These are phyloP conservation scores for Trametes meyenii DNA, from an alignment of 768 basidiomycete genomes.

Conservation along the genomic window DNA sequence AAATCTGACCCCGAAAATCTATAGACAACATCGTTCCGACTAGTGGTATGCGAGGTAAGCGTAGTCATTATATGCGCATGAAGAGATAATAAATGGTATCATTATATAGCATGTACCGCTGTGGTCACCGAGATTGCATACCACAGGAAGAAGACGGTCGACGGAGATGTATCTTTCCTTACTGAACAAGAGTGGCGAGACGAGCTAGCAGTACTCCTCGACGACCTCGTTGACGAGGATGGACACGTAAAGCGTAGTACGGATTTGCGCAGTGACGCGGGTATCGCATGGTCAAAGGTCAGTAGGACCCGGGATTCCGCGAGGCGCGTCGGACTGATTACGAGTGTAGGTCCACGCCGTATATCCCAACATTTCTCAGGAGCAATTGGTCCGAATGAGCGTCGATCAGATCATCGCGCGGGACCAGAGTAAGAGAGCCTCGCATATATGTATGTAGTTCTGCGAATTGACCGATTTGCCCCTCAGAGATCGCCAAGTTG, in stretches of 20 bases:
- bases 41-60: slow-evolving; percentile 62
- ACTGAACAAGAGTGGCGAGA: slow-evolving; percentile 58
- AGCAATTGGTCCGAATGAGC: slow-evolving; percentile 51
- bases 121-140: slow-evolving; percentile 65
- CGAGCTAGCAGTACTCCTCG: slow-evolving; percentile 55
- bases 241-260: slow-evolving; percentile 54
- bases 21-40: slow-evolving; percentile 66
- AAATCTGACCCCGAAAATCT: neutral
- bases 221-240: slow-evolving; percentile 63
- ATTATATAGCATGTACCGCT: slow-evolving; percentile 59
- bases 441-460: neutral
- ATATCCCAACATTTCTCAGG: slow-evolving; percentile 54
- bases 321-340: neutral
- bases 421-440: slow-evolving; percentile 46
- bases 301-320: neutral
- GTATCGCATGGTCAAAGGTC: slow-evolving; percentile 65
- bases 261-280: slow-evolving; percentile 61
- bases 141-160: slow-evolving; percentile 56
- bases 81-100: neutral
- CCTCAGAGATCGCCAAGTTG: slow-evolving; percentile 45
- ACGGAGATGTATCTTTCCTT: slow-evolving; percentile 62
- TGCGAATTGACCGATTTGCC: neutral
- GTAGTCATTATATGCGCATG: neutral
- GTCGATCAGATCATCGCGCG: slow-evolving; percentile 52
- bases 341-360: slow-evolving; percentile 58